A percentile compares a stretch with the other conserved stretches of the same genome.
Conservation (phyloP, 441 rosid species). For the Bruguiera hainesii region DNA sequence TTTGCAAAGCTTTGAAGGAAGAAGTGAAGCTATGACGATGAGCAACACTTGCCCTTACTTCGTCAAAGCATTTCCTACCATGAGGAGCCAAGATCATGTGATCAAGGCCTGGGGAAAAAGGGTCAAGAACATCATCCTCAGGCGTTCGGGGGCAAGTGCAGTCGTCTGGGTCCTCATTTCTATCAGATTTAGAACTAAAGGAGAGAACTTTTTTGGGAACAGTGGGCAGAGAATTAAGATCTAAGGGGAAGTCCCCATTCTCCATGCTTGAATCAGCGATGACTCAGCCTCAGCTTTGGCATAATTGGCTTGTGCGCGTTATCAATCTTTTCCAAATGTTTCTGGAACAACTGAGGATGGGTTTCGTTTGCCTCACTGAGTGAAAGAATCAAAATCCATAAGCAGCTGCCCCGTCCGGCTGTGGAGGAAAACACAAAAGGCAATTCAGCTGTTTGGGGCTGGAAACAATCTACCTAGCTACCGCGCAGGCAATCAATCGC, state of each 20-base stretch:
- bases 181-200: conserved; percentile 14
- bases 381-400: conserved; percentile 20
- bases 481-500: not conserved
- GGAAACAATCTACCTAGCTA: not conserved
- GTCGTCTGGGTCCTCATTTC: conserved; percentile 9
- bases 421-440: not conserved
- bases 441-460: too few species aligned
- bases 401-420: too few species aligned
- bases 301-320: conserved; percentile 12
- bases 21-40: conserved; percentile 38
- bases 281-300: conserved; percentile 3
- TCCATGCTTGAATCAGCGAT: conserved; percentile 36
- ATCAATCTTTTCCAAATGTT: not conserved
- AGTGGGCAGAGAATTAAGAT: conserved; percentile 36
- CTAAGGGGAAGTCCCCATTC: conserved; percentile 38
- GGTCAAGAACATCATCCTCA: conserved; percentile 43
- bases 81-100: conserved; percentile 46
- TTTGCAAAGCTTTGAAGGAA: conserved; percentile 15
- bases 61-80: conserved; percentile 38
- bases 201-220: conserved; percentile 26
- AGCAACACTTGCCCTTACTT: conserved; percentile 34
- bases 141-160: conserved; percentile 42
- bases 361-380: not conserved
- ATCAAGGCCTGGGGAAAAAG: conserved; percentile 49
- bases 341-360: conserved; percentile 3